Percentiles rank a stretch among this genome's conserved stretches.
These are phyloP conservation scores for Ambrosia trifida DNA, from an alignment of 129 eudicot genomes.

Conservation along the genomic window DNA sequence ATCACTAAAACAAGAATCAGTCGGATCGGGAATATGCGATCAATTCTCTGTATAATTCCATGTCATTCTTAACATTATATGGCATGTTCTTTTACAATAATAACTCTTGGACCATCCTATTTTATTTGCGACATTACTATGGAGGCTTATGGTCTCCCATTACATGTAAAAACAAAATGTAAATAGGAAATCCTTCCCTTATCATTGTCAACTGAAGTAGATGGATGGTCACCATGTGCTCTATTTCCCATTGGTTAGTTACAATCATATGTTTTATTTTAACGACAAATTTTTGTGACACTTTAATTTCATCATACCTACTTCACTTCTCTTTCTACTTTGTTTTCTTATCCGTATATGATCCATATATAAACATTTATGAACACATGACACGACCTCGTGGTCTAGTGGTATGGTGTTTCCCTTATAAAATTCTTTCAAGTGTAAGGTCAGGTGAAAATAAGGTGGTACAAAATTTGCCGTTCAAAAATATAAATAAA, in stretches of 20 bases:
- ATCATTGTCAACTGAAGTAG: conserved; percentile 31
- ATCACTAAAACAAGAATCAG: too few relatives aligned
- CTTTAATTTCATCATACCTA: too few relatives aligned
- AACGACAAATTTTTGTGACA: too few relatives aligned
- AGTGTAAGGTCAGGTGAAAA: too few relatives aligned
- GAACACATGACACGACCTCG: too few relatives aligned
- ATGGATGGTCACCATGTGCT: conserved; percentile 34
- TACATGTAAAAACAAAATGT: conserved; percentile 23
- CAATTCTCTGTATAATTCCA: too few relatives aligned
- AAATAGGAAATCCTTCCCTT: conserved; percentile 17
- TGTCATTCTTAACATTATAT: too few relatives aligned
- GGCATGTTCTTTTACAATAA: conserved; percentile 19
- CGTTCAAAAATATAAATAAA: too few relatives aligned
- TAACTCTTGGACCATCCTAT: conserved; percentile 29
- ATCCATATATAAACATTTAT: neutral
- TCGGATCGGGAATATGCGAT: too few relatives aligned
- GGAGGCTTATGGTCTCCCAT: conserved; percentile 33
- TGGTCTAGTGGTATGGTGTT: too few relatives aligned
- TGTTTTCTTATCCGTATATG: neutral
- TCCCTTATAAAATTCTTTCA: too few relatives aligned
- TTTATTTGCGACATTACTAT: conserved; percentile 30
- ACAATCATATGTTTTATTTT: neutral
- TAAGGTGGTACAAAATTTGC: too few relatives aligned
- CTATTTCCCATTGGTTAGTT: conserved; percentile 8
- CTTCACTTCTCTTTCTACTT: neutral